Base-by-base conservation (phyloP, 345 rosid genomes). In the Stellera chamaejasme region DNA sequence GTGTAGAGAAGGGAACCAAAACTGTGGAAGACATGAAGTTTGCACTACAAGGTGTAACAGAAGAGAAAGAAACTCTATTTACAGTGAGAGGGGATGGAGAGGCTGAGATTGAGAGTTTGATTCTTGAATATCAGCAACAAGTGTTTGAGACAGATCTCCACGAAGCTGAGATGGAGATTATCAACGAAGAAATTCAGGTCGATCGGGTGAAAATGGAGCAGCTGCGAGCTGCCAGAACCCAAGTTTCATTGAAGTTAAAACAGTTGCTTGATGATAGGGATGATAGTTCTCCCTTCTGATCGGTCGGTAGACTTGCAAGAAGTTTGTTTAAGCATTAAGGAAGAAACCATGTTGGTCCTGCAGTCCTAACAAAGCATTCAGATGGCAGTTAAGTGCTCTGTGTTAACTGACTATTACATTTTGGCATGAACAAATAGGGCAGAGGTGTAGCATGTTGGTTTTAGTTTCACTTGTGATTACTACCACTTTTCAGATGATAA, bases 71-170 rank as follows among this genome's bases (percentile, higher is more conserved):
- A 59, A 57, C 73, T 45, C 68, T 89, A 10, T 12, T 70, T 11
- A 89, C 82, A 70, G 67, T 77, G 49, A 69, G 58, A 53, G 83
- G 77, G 67, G 25, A 64, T 0, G 98, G 94, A 10, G 70, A 27
- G 66, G 27, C 49, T 2, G 89, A 93, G 58, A 54, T 74, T 27
- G 75, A 74, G 25, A 64, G 45, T 44, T 55, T 77, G 83, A 58
- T 85, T 26, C n/a, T 82, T 10, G 90, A 75, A 41, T 80, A 76
- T 64, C 85, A 79, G 47, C 81, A 84, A 60, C 72, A 64, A 1
- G 79, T 79, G 19, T 81, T 77, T 56, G 85, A 83, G 32, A 48
- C 66, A 2, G 79, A 78, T 48, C 58, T 85, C 73, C 80, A 72
- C 52, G 80, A 60, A 19, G 81, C 64, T 10, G 97, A 93, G 75